Evolutionary conservation across 441 rosid genomes (phyloP), one percentile per base, ranked within the genome.

Genomic region (Manihot esculenta): DNA sequence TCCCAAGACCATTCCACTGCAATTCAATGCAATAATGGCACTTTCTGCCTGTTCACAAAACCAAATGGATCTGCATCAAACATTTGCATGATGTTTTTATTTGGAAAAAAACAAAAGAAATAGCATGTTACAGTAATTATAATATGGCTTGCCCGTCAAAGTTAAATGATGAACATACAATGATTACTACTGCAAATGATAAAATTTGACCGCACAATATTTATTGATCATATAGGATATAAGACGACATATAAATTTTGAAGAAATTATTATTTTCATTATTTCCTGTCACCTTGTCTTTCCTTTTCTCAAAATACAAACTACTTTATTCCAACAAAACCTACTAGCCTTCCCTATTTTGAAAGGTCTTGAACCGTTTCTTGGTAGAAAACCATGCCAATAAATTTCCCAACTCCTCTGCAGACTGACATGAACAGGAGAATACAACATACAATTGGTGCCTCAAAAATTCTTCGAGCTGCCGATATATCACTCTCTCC

Each of bases 1-100:
- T 60, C 97, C 98, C 79, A 93, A 80, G 73, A 90, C 84, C 61
- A 89, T 89, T 7, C 98, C 98, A 54, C 95, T 90, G 66, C 97
- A 93, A 77, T 88, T 89, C 70, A 93, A 91, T 68, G 98, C 98
- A 62, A 87, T 84, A 70, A 90, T 90, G 10, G 98, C 98, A 61
- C 95, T 89, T 79, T 90, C 98, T 26, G 97, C 98, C 97, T 93
- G 91, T 68, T 75, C 62, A 58, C 48, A 47, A 48, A 71, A 72
- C 12, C 6, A 48, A 74, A 72, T 45, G 18, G 55, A 69, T 11
- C 50, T 17, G n/a, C 50, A 41, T 71, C 18, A 50, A 45, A 21
- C 49, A 61, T 70, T 33, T 30, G 20, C 2, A 48, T 48, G 41
- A 41, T 9, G 5, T 51, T 51, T 23, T 35, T 21, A 14, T 23